A percentile compares a stretch with the other conserved stretches of the same genome.
Evolutionary conservation across 2,329 filamentous ascomycete genomes (phyloP).

Genomic region (Boeremia exigua): DNA sequence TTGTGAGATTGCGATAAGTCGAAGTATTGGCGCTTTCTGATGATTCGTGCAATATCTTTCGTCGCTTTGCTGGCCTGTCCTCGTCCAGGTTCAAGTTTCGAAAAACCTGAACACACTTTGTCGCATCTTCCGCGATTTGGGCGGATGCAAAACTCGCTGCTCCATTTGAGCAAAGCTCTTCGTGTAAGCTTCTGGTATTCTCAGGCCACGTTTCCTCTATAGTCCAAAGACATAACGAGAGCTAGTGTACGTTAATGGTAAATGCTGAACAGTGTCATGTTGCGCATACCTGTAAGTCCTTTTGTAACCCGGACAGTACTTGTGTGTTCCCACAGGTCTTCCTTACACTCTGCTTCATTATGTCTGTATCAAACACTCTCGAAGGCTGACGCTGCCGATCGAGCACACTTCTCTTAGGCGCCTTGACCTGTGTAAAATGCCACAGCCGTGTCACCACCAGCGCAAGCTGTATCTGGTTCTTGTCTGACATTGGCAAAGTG

Average conservation of each 20-base stretch:
- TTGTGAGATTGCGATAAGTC: constrained; percentile 30
- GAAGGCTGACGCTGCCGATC: neutral
- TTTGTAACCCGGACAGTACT: constrained; percentile 26
- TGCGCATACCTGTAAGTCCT: constrained; percentile 42
- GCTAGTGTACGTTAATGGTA: constrained; percentile 26
- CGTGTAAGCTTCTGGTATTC: constrained; percentile 29
- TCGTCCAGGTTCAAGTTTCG: constrained; percentile 16
- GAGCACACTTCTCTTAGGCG: neutral
- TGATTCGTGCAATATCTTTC: constrained; percentile 25
- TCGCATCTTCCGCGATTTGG: constrained; percentile 30
- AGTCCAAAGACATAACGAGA: constrained; percentile 45
- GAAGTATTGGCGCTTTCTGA: constrained; percentile 19
- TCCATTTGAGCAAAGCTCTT: constrained; percentile 28
- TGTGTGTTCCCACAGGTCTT: constrained; percentile 28
- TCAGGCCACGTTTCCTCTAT: constrained; percentile 33
- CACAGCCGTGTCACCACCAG: constrained; percentile 29
- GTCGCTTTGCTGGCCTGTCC: constrained; percentile 40
- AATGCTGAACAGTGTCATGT: neutral
- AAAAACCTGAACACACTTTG: constrained; percentile 4
- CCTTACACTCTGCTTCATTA: constrained; percentile 1
- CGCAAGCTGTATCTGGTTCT: constrained; percentile 35
- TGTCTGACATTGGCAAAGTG: constrained; percentile 20
- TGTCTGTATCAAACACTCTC: neutral
- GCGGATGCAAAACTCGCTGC: constrained; percentile 29
- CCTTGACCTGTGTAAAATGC: neutral